A percentile compares a stretch with the other conserved stretches of the same genome.
Evolutionary conservation across 73 alveolate genomes (phyloP).

Genomic region (Stentor roeselii): DNA sequence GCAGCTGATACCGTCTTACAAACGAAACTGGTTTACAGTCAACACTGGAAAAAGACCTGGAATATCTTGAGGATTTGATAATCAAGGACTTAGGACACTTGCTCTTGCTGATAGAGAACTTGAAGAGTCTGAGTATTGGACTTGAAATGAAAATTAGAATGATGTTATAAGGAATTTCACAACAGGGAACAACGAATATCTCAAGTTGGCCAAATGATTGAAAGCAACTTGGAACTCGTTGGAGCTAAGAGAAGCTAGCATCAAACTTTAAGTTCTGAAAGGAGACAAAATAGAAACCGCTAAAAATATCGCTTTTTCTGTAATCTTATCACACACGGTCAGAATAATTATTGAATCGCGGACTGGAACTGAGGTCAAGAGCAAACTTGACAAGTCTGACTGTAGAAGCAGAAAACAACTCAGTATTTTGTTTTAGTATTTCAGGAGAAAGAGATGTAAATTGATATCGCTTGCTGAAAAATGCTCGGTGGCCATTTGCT

Average conservation of each 20-base stretch:
- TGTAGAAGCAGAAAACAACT: background rate
- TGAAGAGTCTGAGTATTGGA: constrained; percentile 53
- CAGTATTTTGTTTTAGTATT: constrained; percentile 52
- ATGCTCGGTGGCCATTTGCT: no score
- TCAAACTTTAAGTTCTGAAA: constrained; percentile 92
- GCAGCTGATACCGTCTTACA: constrained; percentile 92
- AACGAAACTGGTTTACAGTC: constrained; percentile 39
- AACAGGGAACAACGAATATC: constrained; percentile 69
- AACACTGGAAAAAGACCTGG: constrained; percentile 35
- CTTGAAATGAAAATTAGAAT: constrained; percentile 59
- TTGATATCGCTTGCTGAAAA: no score
- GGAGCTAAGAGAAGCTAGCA: constrained; percentile 86
- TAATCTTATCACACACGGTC: constrained; percentile 76
- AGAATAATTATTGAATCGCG: constrained; percentile 58
- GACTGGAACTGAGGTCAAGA: constrained; percentile 42
- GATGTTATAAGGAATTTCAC: constrained; percentile 49
- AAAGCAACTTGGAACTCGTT: constrained; percentile 56
- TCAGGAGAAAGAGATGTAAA: constrained; percentile 37
- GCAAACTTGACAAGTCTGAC: constrained; percentile 54
- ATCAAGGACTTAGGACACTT: constrained; percentile 72
- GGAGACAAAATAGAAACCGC: constrained; percentile 99
- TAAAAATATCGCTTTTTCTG: constrained; percentile 69
- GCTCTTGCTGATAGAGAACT: constrained; percentile 68
- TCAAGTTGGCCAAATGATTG: constrained; percentile 68
- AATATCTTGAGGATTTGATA: constrained; percentile 36